Conservation (phyloP, 2,329 filamentous ascomycete genomes). For the Setomelanomma holmii region DNA sequence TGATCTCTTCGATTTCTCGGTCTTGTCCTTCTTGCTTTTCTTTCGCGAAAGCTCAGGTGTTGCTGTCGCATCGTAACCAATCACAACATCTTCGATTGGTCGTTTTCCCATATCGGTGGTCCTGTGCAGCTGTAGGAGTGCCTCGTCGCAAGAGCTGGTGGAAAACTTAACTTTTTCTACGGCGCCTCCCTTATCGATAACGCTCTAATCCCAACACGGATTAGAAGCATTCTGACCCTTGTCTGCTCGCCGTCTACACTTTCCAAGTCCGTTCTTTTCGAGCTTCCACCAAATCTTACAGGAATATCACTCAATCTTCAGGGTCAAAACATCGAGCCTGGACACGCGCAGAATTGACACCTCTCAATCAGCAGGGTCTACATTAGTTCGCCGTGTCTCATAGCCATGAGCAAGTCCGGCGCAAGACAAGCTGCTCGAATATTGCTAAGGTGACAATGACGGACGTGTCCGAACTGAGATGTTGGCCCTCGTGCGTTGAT, state of each 20-base stretch:
- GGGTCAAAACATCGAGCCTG: too few species aligned
- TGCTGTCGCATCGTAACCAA: conserved; percentile 29
- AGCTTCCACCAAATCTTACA: too few species aligned
- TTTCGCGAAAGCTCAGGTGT: conserved; percentile 41
- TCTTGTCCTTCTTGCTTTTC: conserved; percentile 49
- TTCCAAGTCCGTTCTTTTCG: neutral
- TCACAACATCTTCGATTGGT: conserved; percentile 40
- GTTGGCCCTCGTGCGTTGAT: conserved; percentile 60
- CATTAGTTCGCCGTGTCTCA: neutral
- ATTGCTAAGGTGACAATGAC: conserved; percentile 30
- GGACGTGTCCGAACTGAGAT: conserved; percentile 43
- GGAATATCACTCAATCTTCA: too few species aligned
- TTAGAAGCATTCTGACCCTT: neutral
- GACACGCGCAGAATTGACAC: too few species aligned
- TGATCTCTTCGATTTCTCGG: conserved; percentile 34
- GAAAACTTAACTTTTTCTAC: conserved; percentile 23
- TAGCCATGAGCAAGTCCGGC: neutral
- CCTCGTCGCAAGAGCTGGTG: conserved; percentile 6
- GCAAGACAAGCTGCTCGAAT: neutral
- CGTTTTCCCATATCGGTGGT: conserved; percentile 45
- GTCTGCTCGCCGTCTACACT: neutral
- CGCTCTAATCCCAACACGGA: too few species aligned
- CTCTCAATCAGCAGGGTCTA: neutral
- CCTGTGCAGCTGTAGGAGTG: neutral
- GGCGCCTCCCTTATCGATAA: conserved; percentile 31